Evolutionary conservation across 805 yeast species (phyloP).

Genomic region (Yueomyces sinensis): DNA sequence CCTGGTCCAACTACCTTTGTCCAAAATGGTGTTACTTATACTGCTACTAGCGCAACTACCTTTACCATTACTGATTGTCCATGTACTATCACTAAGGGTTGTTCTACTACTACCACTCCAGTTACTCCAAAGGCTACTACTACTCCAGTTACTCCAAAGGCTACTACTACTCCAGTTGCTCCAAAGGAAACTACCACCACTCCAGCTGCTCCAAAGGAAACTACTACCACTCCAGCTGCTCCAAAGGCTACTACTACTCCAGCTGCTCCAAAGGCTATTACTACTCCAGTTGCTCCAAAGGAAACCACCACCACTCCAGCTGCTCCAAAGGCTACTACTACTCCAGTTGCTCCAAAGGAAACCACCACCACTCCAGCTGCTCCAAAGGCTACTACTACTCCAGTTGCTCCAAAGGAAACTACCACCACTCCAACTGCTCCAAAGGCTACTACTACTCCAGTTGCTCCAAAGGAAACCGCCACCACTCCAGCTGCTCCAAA

Average conservation of each 20-base stretch:
- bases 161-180: conserved; percentile 4
- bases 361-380: background rate
- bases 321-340: too few species aligned
- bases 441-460: background rate
- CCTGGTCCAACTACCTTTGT: conserved; percentile 57
- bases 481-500: background rate
- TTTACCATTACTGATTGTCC: conserved; percentile 79
- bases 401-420: too few species aligned
- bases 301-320: background rate
- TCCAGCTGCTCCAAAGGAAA: too few species aligned
- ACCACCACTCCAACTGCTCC: too few species aligned
- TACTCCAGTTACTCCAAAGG: conserved; percentile 8
- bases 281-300: background rate
- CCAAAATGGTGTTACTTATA: conserved; percentile 56
- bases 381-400: background rate
- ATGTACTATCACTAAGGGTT: conserved; percentile 39
- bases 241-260: too few species aligned
- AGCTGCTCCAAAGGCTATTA: too few species aligned
- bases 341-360: background rate
- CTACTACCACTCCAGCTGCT: too few species aligned
- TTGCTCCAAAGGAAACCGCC: background rate
- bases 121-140: background rate
- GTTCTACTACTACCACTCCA: conserved; percentile 3
- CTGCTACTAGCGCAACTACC: conserved; percentile 69
- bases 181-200: background rate